phyloP scores from a whole-genome alignment of 441 rosid species.

The Hura crepitans region DNA sequence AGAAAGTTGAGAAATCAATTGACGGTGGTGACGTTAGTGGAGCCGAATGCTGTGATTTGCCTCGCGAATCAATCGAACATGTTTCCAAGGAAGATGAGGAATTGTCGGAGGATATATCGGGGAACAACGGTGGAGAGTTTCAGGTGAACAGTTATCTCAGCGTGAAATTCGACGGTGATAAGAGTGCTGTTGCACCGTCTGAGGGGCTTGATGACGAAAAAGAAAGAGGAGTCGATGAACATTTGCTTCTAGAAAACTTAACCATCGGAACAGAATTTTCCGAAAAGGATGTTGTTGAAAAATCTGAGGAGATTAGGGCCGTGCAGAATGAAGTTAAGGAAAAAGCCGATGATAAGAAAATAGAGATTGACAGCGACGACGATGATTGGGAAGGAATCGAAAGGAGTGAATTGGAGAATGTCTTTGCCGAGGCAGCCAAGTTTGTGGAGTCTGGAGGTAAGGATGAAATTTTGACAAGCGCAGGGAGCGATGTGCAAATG shows the following conservation, averaged over 20 bases:
- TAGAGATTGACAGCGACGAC: slow-evolving; percentile 35
- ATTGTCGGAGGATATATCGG: slow-evolving; percentile 16
- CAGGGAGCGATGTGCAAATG: slow-evolving; percentile 42
- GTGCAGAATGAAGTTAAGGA: slow-evolving; percentile 22
- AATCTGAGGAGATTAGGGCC: slow-evolving; percentile 28
- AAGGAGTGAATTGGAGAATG: slow-evolving; percentile 70
- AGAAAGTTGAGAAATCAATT: slow-evolving; percentile 20
- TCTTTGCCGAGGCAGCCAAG: slow-evolving; percentile 48
- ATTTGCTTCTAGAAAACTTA: slow-evolving; percentile 7
- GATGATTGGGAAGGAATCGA: slow-evolving; percentile 89
- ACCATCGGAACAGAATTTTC: slow-evolving; percentile 19
- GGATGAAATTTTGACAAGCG: slow-evolving; percentile 24
- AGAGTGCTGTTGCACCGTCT: not conserved
- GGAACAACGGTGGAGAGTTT: not conserved
- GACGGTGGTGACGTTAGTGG: not conserved
- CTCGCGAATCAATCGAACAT: slow-evolving; percentile 9
- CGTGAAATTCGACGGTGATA: slow-evolving; percentile 11
- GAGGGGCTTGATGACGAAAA: slow-evolving; percentile 1
- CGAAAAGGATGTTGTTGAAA: slow-evolving; percentile 2
- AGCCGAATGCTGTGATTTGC: slow-evolving; percentile 10
- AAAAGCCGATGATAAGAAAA: slow-evolving; percentile 19
- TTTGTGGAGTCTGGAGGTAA: slow-evolving; percentile 32
- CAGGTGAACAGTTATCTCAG: not conserved
- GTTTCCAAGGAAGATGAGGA: not conserved
- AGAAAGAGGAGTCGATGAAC: not conserved